These are phyloP conservation scores for Pulicaria dysenterica DNA, from an alignment of 129 eudicot genomes.

Conservation along the genomic window DNA sequence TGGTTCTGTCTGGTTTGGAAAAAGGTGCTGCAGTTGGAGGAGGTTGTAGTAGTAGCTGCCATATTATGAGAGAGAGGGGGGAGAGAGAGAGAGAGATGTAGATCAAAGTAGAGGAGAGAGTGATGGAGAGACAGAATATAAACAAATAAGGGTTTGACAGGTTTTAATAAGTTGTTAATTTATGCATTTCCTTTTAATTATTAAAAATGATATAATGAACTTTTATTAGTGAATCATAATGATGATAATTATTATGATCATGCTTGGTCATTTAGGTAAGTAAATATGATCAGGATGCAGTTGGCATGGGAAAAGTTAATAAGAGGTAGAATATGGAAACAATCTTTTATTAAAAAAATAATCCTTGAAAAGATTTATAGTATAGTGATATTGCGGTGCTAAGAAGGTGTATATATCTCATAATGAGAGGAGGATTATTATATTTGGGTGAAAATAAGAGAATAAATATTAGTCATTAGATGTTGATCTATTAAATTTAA, in stretches of 20 bases:
- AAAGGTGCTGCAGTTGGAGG: conserved; percentile 33
- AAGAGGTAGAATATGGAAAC: conserved; percentile 17
- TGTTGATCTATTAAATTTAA: no score
- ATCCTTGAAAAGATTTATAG: no score
- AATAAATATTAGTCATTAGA: no score
- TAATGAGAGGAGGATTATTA: no score
- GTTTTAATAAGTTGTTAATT: conserved; percentile 25
- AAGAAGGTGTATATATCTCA: no score
- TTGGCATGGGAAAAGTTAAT: conserved; percentile 24
- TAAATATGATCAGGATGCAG: background rate
- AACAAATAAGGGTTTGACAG: conserved; percentile 28
- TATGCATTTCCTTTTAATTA: background rate
- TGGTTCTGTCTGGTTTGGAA: conserved; percentile 27
- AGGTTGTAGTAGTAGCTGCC: conserved; percentile 40
- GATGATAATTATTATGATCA: conserved; percentile 17
- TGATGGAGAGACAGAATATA: conserved; percentile 18
- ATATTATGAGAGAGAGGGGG: background rate
- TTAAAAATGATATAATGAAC: background rate
- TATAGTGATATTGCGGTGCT: no score
- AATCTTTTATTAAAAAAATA: no score
- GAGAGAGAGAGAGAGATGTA: conserved; percentile 14
- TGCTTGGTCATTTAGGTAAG: conserved; percentile 31
- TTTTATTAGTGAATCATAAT: conserved; percentile 11
- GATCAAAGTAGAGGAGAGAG: background rate
- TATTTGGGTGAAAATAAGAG: no score